Base-by-base conservation (phyloP, 805 yeast species). In the Wickerhamomyces chambardii region DNA sequence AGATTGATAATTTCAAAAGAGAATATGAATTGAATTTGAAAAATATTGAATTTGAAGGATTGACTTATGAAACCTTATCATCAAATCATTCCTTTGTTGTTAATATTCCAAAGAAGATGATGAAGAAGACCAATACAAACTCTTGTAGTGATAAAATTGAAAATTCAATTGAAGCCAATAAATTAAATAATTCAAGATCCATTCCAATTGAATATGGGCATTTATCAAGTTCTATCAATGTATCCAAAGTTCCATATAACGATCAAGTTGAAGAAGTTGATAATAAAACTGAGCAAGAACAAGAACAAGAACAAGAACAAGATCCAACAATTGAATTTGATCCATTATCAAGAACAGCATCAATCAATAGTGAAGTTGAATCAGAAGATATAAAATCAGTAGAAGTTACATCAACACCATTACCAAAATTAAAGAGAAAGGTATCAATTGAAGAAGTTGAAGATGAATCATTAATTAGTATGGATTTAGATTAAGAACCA, bases 371-470 rank as follows among this genome's bases (percentile, higher is more conserved):
- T 19, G 22, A 19, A 19, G 22, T 30, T 16, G 37, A 38, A 16
- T 6, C 5, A 15, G 31, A 30, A 14, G 38, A 37, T 6, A 3
- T 11, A 12, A 39, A 35, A 12, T 31, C 32, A 19, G 33, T 28
- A n/a, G n/a, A n/a, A n/a, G n/a, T n/a, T n/a, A n/a, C n/a, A n/a
- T n/a, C n/a, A 17, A 25, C 29, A 8, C 25, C 36, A 17, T 29
- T 45, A n/a, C 47, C 50, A 30, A 46, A 46, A 29, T 29, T 46
- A 26, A 43, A 34, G 2, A 46, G 40, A 41, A 46, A 30, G 19
- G 50, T 45, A 10, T 39, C 48, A 4, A 15, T 46, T 6, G 50
- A 46, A 29, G 50, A 46, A 33, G 48, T 46, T 26, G 47, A 45
- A 21, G 50, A 46, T 40, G 48, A 46, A 31, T 37, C 44, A 24